Evolutionary conservation across 2,329 filamentous ascomycete genomes (phyloP).

Genomic region (Alternaria brassicae): DNA sequence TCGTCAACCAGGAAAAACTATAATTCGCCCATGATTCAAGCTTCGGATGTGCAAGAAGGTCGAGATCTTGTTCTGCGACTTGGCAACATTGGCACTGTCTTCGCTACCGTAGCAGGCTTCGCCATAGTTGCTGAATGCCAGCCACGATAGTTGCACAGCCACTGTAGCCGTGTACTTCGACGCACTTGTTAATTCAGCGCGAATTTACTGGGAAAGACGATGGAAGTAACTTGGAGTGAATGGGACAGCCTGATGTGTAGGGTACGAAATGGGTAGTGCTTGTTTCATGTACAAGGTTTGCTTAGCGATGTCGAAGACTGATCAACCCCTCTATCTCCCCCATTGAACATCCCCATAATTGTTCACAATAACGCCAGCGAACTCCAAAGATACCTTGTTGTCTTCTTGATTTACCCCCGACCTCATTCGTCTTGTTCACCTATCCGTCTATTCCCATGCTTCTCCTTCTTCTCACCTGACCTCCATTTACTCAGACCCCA

Average conservation of each 20-base stretch:
- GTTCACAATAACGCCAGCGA: too few relatives aligned
- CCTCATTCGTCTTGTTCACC: not conserved
- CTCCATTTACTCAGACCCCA: not conserved
- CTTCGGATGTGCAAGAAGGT: not conserved
- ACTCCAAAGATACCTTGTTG: not conserved
- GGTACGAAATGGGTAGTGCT: too few relatives aligned
- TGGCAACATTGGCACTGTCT: slow-evolving; percentile 1
- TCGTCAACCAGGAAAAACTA: not conserved
- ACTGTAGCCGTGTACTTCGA: too few relatives aligned
- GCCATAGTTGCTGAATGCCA: too few relatives aligned
- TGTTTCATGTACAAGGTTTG: too few relatives aligned
- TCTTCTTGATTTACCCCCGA: not conserved
- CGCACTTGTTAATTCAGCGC: too few relatives aligned
- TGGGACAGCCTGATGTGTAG: too few relatives aligned
- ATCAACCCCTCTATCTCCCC: not conserved
- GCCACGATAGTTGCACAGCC: too few relatives aligned
- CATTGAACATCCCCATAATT: not conserved
- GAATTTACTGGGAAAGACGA: too few relatives aligned
- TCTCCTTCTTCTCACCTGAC: not conserved
- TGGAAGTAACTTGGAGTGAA: too few relatives aligned
- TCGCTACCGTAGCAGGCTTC: not conserved
- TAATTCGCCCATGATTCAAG: not conserved
- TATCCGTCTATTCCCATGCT: not conserved
- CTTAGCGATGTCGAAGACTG: too few relatives aligned
- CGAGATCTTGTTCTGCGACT: slow-evolving; percentile 1